Evolutionary conservation across 23 red algal species (phyloP).

Genomic region (Cyanidiococcus yangmingshanensis): DNA sequence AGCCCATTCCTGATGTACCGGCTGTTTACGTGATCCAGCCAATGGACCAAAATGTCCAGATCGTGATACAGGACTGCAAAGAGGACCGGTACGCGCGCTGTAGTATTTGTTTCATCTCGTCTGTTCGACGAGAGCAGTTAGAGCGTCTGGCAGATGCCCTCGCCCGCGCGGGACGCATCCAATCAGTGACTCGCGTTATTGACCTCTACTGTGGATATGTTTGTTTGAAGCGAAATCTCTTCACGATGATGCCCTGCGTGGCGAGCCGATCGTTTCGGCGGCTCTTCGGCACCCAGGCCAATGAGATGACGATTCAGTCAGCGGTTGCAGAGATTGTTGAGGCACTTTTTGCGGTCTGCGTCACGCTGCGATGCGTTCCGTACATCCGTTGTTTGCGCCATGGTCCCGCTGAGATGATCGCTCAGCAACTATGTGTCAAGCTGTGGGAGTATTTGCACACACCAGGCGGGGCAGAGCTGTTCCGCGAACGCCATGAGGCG

Average conservation of each 20-base stretch:
- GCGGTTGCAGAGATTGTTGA: constrained; percentile 50
- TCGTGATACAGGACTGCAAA: constrained; percentile 42
- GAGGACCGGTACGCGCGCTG: constrained; percentile 48
- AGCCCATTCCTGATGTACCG: constrained; percentile 88
- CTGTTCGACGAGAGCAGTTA: constrained; percentile 47
- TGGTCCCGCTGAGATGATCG: constrained; percentile 67
- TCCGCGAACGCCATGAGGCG: constrained; percentile 34
- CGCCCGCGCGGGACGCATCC: background rate
- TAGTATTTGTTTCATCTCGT: constrained; percentile 60
- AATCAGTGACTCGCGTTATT: constrained; percentile 45
- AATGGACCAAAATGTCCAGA: constrained; percentile 46
- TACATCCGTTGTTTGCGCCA: constrained; percentile 61
- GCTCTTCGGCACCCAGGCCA: constrained; percentile 30
- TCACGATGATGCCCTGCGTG: constrained; percentile 32
- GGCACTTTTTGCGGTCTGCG: constrained; percentile 63
- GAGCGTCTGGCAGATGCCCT: constrained; percentile 64
- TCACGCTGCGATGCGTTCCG: constrained; percentile 57
- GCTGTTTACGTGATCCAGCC: constrained; percentile 83
- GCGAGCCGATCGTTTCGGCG: constrained; percentile 15
- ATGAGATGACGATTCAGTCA: constrained; percentile 41
- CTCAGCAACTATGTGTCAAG: constrained; percentile 39
- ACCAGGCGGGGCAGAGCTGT: constrained; percentile 36
- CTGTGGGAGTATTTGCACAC: constrained; percentile 60
- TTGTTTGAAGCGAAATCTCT: constrained; percentile 70
- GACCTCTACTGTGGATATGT: constrained; percentile 82